Conservation (phyloP, 2,329 filamentous ascomycete species). For the Venturia effusa region DNA sequence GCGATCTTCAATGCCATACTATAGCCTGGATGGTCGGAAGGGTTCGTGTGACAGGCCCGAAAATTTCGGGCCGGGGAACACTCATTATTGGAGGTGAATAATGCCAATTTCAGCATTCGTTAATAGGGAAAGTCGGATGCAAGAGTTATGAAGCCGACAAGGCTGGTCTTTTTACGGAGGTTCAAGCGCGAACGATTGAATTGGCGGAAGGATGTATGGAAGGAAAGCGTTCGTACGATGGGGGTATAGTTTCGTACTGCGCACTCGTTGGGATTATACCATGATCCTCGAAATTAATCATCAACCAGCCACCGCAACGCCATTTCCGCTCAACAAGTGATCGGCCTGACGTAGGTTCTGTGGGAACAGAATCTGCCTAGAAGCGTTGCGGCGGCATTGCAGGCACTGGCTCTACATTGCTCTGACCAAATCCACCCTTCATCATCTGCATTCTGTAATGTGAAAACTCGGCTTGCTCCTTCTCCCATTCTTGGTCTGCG, state of each 20-base stretch:
- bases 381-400: background rate
- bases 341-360: background rate
- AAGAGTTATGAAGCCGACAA: background rate
- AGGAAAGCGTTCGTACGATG: background rate
- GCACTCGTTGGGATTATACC: background rate
- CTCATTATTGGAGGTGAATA: background rate
- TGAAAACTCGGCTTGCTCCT: constrained; percentile 9
- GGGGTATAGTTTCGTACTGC: background rate
- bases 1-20: background rate
- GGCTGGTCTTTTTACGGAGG: background rate
- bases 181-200: background rate
- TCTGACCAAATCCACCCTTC: constrained; percentile 10
- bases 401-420: background rate
- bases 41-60: background rate
- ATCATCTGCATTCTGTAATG: constrained; percentile 12
- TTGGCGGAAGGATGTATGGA: background rate
- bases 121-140: background rate
- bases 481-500: constrained; percentile 12
- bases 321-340: background rate
- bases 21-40: background rate
- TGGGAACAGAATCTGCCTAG: background rate
- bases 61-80: background rate
- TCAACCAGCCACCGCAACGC: background rate
- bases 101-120: background rate
- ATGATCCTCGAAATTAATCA: background rate